Base-by-base conservation (phyloP, 1,139 yeast species). In the Blastobotrys buckinghamii region DNA sequence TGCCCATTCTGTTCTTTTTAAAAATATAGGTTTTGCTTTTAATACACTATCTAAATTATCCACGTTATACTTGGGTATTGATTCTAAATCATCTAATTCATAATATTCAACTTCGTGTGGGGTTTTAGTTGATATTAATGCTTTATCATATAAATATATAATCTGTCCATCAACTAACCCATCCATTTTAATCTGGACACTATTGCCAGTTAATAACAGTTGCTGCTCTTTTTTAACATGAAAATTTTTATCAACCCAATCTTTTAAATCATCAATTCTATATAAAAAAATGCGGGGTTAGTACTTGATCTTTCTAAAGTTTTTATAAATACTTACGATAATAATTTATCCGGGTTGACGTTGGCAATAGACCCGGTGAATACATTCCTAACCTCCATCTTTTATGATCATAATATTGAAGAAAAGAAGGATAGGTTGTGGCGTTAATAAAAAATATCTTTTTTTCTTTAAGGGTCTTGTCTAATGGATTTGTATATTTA, bases 221-320 rank as follows among this genome's bases (percentile, higher is more conserved):
- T 66, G 63, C 43, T 57, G 52, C 22, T 54, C 56, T 19, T 47
- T 50, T 12, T 53, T 57, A n/a, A 66, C 56, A 2, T 50, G 51
- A 26, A 52, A 50, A 8, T 37, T 45, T 5, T 39, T 19, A n/a
- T 17, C 24, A 2, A 50, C 47, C 98, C 97, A 90, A 6, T 20
- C 39, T 26, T 46, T 42, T 41, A 50, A 39, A 10, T 39, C 50
- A n/a, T 50, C 51, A 10, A 50, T 16, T 26, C 51, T 50, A 33
- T n/a, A n/a, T n/a, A n/a, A n/a, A 15, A 15, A 13, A 30, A 16
- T 39, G 33, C 29, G 36, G 40, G 40, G 44, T 42, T 42, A 22
- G 17, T 20, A 32, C 12, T 30, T 41, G 6, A 10, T 6, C 8
- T 13, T 37, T 32, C 35, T 29, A 30, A n/a, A n/a, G 12, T 22